Evolutionary conservation across 768 basidiomycete genomes (phyloP).

Genomic region (Leccinum aurantiacum): DNA sequence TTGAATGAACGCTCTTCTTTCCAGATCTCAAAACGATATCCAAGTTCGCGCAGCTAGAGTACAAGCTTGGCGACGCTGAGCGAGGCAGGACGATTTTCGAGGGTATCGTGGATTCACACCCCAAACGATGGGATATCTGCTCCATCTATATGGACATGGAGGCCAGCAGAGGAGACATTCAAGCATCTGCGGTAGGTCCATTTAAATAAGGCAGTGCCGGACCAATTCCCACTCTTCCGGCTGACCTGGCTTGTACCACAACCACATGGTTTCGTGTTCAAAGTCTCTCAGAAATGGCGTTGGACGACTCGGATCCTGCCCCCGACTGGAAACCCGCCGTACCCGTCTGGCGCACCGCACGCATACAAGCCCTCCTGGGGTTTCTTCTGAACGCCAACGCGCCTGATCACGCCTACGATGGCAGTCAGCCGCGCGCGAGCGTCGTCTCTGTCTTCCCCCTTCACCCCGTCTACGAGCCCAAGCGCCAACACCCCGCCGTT

Average conservation of each 20-base stretch:
- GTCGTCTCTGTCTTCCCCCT: conserved; percentile 6
- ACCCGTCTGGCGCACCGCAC: conserved; percentile 7
- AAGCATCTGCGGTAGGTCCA: too few relatives aligned
- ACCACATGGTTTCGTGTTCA: too few relatives aligned
- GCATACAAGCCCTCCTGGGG: conserved; percentile 14
- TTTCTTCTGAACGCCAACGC: conserved; percentile 27
- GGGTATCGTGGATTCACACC: too few relatives aligned
- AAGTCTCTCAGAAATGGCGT: conserved; percentile 13
- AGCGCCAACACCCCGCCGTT: conserved; percentile 2
- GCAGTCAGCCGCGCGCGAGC: conserved; percentile 14
- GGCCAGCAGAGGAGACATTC: too few relatives aligned
- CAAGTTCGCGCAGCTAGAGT: too few relatives aligned
- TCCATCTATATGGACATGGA: too few relatives aligned
- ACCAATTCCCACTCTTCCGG: background rate
- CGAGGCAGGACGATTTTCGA: too few relatives aligned
- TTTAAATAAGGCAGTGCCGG: conserved; percentile 1
- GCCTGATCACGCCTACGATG: conserved; percentile 24
- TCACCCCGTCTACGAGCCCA: conserved; percentile 12
- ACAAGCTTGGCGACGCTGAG: too few relatives aligned
- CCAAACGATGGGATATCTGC: too few relatives aligned
- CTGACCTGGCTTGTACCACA: too few relatives aligned
- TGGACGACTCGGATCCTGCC: background rate
- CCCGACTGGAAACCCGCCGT: background rate
- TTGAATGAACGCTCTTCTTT: too few relatives aligned
- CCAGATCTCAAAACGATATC: too few relatives aligned